These are phyloP conservation scores for Helicocarpus griseus DNA, from an alignment of 2,329 filamentous ascomycete genomes.

Conservation along the genomic window DNA sequence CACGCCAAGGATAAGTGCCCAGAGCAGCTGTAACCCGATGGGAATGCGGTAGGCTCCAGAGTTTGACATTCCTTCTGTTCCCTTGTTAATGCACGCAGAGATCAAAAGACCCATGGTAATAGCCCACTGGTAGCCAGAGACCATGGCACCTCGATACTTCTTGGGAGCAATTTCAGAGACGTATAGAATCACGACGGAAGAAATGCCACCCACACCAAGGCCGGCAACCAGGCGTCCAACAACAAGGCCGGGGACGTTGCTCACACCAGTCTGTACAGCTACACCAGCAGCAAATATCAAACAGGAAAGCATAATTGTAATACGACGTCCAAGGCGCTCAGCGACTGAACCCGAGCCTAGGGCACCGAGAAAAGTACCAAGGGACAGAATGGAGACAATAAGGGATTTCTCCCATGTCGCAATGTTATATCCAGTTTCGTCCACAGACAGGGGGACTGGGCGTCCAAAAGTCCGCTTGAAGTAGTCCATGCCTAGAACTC, in stretches of 20 bases:
- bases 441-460: conserved; percentile 7
- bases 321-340: conserved; percentile 56
- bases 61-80: conserved; percentile 49
- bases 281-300: conserved; percentile 51
- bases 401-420: conserved; percentile 41
- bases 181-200: conserved; percentile 32
- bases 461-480: conserved; percentile 17
- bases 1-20: conserved; percentile 46
- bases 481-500: conserved; percentile 30
- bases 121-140: conserved; percentile 33
- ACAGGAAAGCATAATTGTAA: conserved; percentile 52
- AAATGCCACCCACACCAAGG: conserved; percentile 31
- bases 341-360: conserved; percentile 52
- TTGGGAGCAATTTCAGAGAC: conserved; percentile 29
- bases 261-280: conserved; percentile 51
- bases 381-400: conserved; percentile 65
- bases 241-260: conserved; percentile 44
- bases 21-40: conserved; percentile 55
- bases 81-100: conserved; percentile 59
- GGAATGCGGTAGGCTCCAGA: conserved; percentile 52
- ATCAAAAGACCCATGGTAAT: conserved; percentile 36
- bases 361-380: conserved; percentile 67
- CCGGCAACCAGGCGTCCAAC: conserved; percentile 32
- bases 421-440: conserved; percentile 11
- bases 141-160: conserved; percentile 32